Evolutionary conservation across 2,329 filamentous ascomycete genomes (phyloP).

Genomic region (Leptographium galeiforme): DNA sequence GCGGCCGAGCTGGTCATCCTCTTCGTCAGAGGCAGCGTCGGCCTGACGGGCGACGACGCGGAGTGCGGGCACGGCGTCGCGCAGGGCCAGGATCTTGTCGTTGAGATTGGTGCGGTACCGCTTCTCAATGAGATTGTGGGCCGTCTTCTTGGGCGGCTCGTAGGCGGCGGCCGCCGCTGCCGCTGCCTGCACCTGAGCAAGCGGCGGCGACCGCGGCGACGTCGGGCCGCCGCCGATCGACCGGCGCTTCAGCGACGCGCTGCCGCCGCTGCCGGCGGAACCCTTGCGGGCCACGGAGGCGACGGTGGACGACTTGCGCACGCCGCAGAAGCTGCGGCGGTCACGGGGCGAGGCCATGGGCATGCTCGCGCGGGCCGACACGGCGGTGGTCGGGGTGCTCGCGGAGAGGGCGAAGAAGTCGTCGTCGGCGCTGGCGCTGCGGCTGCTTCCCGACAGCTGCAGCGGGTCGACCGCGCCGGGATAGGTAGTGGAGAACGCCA

Average conservation of each 20-base stretch:
- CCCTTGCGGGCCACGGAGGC: background rate
- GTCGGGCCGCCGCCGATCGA: slow-evolving; percentile 13
- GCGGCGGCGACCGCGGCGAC: slow-evolving; percentile 9
- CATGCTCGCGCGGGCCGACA: background rate
- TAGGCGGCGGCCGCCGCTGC: slow-evolving; percentile 2
- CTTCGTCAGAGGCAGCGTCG: slow-evolving; percentile 21
- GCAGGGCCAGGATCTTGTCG: slow-evolving; percentile 65
- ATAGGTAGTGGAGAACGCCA: slow-evolving; percentile 13
- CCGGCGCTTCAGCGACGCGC: slow-evolving; percentile 19
- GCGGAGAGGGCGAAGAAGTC: background rate
- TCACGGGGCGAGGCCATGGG: background rate
- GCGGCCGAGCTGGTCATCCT: slow-evolving; percentile 22
- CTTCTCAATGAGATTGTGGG: slow-evolving; percentile 79
- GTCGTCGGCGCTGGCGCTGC: background rate
- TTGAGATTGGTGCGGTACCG: slow-evolving; percentile 73
- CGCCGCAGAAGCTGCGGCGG: slow-evolving; percentile 13
- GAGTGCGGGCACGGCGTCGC: slow-evolving; percentile 51
- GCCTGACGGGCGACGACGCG: slow-evolving; percentile 28
- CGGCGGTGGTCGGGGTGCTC: background rate
- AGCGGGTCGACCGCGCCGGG: slow-evolving; percentile 22
- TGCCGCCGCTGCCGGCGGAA: slow-evolving; percentile 9
- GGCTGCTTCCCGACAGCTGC: slow-evolving; percentile 15
- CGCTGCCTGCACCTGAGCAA: background rate
- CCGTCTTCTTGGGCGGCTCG: slow-evolving; percentile 52
- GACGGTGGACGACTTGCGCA: slow-evolving; percentile 10